These are phyloP conservation scores for Aspergillus nomiae DNA, from an alignment of 2,329 filamentous ascomycete species.

Conservation along the genomic window DNA sequence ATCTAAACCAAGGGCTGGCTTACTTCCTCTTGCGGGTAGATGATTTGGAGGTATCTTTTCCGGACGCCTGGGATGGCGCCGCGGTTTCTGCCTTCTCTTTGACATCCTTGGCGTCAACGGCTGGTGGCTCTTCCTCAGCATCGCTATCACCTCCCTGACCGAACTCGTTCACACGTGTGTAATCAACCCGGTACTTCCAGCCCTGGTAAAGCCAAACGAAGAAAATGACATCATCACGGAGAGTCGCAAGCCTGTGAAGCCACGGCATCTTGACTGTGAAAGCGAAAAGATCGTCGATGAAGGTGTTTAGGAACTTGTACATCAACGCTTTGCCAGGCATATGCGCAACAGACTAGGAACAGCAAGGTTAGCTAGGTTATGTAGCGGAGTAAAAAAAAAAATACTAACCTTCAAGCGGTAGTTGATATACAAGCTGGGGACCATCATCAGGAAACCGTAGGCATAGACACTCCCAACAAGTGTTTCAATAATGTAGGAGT, in stretches of 20 bases:
- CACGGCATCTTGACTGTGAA: constrained; percentile 99
- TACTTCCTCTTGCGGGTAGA: constrained; percentile 40
- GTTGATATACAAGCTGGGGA: constrained; percentile 97
- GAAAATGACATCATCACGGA: constrained; percentile 96
- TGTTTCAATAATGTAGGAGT: constrained; percentile 91
- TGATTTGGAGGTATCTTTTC: constrained; percentile 28
- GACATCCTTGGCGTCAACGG: constrained; percentile 15
- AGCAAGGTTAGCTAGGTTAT: constrained; percentile 17
- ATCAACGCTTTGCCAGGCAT: constrained; percentile 97
- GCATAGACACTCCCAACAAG: constrained; percentile 96
- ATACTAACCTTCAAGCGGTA: constrained; percentile 79
- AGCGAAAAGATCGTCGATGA: constrained; percentile 97
- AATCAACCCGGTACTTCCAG: constrained; percentile 90
- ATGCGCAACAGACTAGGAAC: constrained; percentile 71
- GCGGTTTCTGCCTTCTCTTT: constrained; percentile 15
- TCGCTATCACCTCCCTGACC: constrained; percentile 97
- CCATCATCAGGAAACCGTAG: constrained; percentile 99
- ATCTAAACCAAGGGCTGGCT: constrained; percentile 3
- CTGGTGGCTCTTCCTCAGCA: constrained; percentile 52
- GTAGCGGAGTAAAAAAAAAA: background rate
- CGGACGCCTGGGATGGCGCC: constrained; percentile 29
- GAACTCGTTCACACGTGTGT: constrained; percentile 92
- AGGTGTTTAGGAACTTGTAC: constrained; percentile 98
- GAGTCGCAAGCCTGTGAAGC: constrained; percentile 85
- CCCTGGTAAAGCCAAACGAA: constrained; percentile 96